Evolutionary conservation across 2,329 filamentous ascomycete species (phyloP), one percentile per base, ranked within the genome.

Genomic region (Fusarium citri): DNA sequence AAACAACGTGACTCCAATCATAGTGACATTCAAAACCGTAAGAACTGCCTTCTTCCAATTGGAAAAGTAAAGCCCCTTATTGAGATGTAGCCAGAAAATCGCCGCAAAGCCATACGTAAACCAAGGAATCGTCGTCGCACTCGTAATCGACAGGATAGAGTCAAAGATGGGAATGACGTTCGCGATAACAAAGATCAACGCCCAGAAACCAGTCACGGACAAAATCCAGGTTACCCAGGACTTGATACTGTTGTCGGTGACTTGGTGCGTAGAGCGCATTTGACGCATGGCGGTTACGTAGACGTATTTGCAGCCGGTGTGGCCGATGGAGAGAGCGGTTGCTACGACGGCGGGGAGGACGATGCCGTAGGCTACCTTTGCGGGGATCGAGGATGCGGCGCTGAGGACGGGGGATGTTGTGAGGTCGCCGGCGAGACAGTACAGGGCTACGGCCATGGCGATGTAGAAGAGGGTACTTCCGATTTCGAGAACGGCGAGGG

Each of bases 121-220:
- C 75, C 74, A 76, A 0, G 75, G 68, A 10, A 76, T 73, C 0
- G 73, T 75, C 0, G 74, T 76, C 0, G 75, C 72, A 1, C 72
- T 71, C 0, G 73, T 74, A 0, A 77, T 77, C 3, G 72, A 71
- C 15, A 77, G 57, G 11, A 77, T 76, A 0, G 75, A 77, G 31
- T 76, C 73, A 49, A 77, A 77, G 22, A 76, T 69, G 2, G 75
- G 75, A 16, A 77, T 76, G 31, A 73, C 74, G 3, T 77, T 77
- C 0, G 74, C 72, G 16, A 77, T 66, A 6, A 71, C 64, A 31
- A 76, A 77, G 20, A 72, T 68, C 4, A 76, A n/a, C 0, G 76
- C 55, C 74, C 73, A 76, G 26, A 76, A 76, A 1, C 43, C 22
- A 0, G 68, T 75, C 0, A 75, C 71, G 0, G 71, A 72, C 12